Evolutionary conservation across 2,329 filamentous ascomycete genomes (phyloP), one percentile per base, ranked within the genome.

Genomic region (Madurella fahalii): DNA sequence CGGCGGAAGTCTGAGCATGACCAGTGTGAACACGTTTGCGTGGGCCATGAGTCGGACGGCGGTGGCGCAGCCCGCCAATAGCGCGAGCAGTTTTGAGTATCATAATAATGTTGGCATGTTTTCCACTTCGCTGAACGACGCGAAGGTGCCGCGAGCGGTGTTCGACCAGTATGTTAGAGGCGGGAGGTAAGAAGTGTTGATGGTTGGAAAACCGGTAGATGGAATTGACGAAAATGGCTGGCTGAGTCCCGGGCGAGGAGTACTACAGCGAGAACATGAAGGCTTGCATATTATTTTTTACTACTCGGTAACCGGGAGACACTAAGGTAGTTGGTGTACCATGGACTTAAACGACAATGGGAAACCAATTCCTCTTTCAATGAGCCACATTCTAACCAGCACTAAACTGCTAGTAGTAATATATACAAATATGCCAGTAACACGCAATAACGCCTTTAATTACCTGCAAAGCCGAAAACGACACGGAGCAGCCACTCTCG

Each of bases 81-180:
- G 34, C 1, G 49, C 40, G 3, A 61, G 58, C 47, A 56, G 49
- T 31, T 62, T 64, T 40, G 3, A 37, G 17, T 41, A 56, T 5
- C 60, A 64, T 50, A 58, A 46, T 50, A 59, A 56, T 32, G 39
- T 58, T 5, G 59, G 57, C 45, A 58, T 53, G 51, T 61, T 60
- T 15, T 49, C 56, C 5, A 50, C 30, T 18, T 18, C 55, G 37
- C 18, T 62, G 46, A 50, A 30, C 2, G 25, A 20, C 9, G 60
- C 34, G 0, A 63, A 60, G 54, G 56, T 58, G 32, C 42, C 58
- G 3, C 40, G 42, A 49, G 54, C 52, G 13, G 46, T 41, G n/a
- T 63, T 62, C 50, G 46, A 53, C 32, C 37, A 39, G 32, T 57
- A 59, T 39, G 45, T 60, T 5, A 58, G 54, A 46, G 53, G 20